Percentiles rank a stretch among this genome's conserved stretches.
Evolutionary conservation across 1,284 basidiomycete genomes (phyloP).

Genomic region (Cryptococcus sp.): DNA sequence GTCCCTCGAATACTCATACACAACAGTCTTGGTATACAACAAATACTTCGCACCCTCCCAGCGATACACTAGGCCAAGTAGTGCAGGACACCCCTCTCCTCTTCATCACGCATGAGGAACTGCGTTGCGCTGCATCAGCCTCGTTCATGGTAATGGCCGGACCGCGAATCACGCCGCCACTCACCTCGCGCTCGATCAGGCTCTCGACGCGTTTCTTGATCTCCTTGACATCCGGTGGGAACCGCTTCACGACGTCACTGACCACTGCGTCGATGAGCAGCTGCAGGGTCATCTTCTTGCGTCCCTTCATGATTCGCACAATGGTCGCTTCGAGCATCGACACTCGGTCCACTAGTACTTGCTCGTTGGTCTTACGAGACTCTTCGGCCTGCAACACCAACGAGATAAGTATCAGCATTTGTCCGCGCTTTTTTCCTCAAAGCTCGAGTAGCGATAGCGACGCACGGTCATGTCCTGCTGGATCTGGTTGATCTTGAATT

Average conservation of each 20-base stretch:
- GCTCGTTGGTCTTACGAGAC: constrained; percentile 74
- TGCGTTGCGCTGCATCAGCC: constrained; percentile 45
- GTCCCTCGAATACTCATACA: too few species aligned
- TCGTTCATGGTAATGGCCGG: background rate
- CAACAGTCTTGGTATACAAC: too few species aligned
- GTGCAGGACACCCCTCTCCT: constrained; percentile 68
- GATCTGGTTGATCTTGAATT: constrained; percentile 93
- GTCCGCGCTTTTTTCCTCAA: too few species aligned
- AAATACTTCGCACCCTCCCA: too few species aligned
- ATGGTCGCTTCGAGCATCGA: constrained; percentile 89
- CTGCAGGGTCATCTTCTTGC: constrained; percentile 77
- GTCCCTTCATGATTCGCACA: constrained; percentile 90
- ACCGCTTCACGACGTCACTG: constrained; percentile 65
- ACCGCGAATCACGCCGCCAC: constrained; percentile 10
- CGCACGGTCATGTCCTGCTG: constrained; percentile 84
- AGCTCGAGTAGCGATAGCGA: constrained; percentile 33
- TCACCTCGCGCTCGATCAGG: constrained; percentile 71
- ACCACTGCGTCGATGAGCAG: constrained; percentile 63
- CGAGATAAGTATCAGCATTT: background rate
- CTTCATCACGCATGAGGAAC: constrained; percentile 75
- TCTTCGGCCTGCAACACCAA: constrained; percentile 70
- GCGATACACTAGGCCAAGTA: constrained; percentile 67
- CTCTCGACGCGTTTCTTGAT: constrained; percentile 83
- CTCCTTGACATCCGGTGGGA: constrained; percentile 59
- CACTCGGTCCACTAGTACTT: constrained; percentile 84